Evolutionary conservation across 345 rosid genomes (phyloP).

Genomic region (Camelina sativa): DNA sequence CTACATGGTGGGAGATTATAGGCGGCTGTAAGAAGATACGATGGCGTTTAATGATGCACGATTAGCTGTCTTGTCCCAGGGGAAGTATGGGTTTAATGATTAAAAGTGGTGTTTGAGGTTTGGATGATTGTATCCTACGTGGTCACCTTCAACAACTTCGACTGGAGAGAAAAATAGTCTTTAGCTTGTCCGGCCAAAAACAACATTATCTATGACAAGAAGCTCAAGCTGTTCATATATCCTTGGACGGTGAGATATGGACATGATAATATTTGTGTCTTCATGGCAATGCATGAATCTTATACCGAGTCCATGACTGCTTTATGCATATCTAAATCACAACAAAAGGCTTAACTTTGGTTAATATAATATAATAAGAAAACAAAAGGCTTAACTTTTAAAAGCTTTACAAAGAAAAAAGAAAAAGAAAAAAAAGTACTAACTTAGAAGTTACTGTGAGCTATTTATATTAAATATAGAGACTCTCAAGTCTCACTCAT

Average conservation of each 20-base stretch:
- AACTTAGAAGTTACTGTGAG: no score
- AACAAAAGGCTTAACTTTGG: neutral
- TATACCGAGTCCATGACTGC: neutral
- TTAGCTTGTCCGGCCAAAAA: slow-evolving; percentile 31
- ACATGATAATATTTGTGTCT: slow-evolving; percentile 24
- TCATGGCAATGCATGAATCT: slow-evolving; percentile 38
- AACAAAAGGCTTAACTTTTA: neutral
- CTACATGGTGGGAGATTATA: slow-evolving; percentile 20
- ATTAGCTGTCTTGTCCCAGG: slow-evolving; percentile 36
- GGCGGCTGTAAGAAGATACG: slow-evolving; percentile 35
- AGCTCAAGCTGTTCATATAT: slow-evolving; percentile 23
- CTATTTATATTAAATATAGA: no score
- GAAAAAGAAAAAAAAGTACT: neutral
- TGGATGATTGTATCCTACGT: slow-evolving; percentile 30
- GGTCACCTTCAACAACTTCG: slow-evolving; percentile 38
- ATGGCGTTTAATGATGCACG: slow-evolving; percentile 28
- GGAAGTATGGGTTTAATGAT: slow-evolving; percentile 32
- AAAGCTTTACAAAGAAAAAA: no score
- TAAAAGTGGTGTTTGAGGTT: slow-evolving; percentile 32
- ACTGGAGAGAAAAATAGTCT: neutral
- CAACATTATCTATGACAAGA: slow-evolving; percentile 32
- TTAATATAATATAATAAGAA: neutral
- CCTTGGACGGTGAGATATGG: slow-evolving; percentile 25
- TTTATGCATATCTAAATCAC: neutral
- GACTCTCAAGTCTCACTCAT: no score